phyloP scores from a whole-genome alignment of 768 basidiomycete species.

The Nidularia sp. region DNA sequence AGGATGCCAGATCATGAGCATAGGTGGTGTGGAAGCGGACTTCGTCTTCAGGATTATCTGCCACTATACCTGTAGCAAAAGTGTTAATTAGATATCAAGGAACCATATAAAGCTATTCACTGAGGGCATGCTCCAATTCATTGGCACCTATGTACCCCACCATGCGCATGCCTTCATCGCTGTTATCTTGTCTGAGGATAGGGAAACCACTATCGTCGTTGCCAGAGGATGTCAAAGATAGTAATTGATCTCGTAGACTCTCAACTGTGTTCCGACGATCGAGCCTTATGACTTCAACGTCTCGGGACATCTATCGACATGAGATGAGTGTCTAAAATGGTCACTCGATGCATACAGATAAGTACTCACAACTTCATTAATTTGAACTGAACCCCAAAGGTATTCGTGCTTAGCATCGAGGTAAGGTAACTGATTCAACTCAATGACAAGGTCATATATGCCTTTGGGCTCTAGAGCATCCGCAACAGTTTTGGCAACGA shows the following conservation, averaged over 20 bases:
- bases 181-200: slow-evolving; percentile 53
- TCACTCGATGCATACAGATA: neutral
- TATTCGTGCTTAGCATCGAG: slow-evolving; percentile 90
- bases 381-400: slow-evolving; percentile 74
- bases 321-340: neutral
- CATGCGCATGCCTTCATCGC: slow-evolving; percentile 55
- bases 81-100: slow-evolving; percentile 2
- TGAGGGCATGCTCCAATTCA: slow-evolving; percentile 83
- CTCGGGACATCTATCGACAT: slow-evolving; percentile 52
- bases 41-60: slow-evolving; percentile 62
- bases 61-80: slow-evolving; percentile 57
- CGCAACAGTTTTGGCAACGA: slow-evolving; percentile 88
- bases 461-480: slow-evolving; percentile 89
- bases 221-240: slow-evolving; percentile 49
- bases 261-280: slow-evolving; percentile 76
- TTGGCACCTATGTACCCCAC: slow-evolving; percentile 89
- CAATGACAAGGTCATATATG: slow-evolving; percentile 96
- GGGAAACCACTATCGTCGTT: slow-evolving; percentile 86
- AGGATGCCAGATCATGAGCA: slow-evolving; percentile 37
- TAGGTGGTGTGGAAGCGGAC: slow-evolving; percentile 59
- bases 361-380: slow-evolving; percentile 73
- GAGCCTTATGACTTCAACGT: slow-evolving; percentile 66
- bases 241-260: slow-evolving; percentile 68
- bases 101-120: slow-evolving; percentile 2
- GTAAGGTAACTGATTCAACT: slow-evolving; percentile 87